Base-by-base conservation (phyloP, 225 moss, liverwort and hornwort species). In the Polytrichum commune region DNA sequence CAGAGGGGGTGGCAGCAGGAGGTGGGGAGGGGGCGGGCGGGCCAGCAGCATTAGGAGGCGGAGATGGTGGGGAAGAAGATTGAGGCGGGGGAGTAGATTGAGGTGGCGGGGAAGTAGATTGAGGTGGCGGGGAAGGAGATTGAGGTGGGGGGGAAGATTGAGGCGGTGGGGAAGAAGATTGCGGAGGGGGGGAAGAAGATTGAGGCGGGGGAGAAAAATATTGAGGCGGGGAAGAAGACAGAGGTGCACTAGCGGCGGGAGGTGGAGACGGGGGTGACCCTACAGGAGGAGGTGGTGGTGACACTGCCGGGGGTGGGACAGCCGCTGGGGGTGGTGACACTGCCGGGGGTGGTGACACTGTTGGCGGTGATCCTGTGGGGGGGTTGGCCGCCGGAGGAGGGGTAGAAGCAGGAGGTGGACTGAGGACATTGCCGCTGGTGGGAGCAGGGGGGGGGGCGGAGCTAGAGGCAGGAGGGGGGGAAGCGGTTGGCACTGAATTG, bases 11-110 rank as follows among this genome's bases (percentile, higher is more conserved):
- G 5, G 69, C 5, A 18, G 56, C 26, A 33, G 0, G 62, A 0
- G 74, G 74, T 28, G 81, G 67, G 56, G 67, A 38, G 3, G 64
- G 13, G 5, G 29, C 26, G 7, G 29, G 55, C 10, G 53, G 82
- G 77, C 13, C 68, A 71, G 27, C 71, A 60, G 23, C 71, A 65
- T 54, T 74, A 24, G 25, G 75, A 62, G 64, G 72, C 10, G 62
- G 22, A 19, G 20, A n/a, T 23, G 26, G 26, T 62, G 62, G 1
- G 10, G 25, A 25, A 25, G 69, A 55, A 69, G 19, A n/a, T 38
- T 32, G 32, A 56, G 56, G 56, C 20, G 56, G 56, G 56, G 56
- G 19, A n/a, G 56, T 6, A 56, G 56, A n/a, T 19, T 19, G 56
- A 56, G 56, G 56, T 56, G 56, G 5, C 25, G 25, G 25, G 25